Evolutionary conservation across 2,329 filamentous ascomycete genomes (phyloP), one percentile per base, ranked within the genome.

Genomic region (Helotiales sp.): DNA sequence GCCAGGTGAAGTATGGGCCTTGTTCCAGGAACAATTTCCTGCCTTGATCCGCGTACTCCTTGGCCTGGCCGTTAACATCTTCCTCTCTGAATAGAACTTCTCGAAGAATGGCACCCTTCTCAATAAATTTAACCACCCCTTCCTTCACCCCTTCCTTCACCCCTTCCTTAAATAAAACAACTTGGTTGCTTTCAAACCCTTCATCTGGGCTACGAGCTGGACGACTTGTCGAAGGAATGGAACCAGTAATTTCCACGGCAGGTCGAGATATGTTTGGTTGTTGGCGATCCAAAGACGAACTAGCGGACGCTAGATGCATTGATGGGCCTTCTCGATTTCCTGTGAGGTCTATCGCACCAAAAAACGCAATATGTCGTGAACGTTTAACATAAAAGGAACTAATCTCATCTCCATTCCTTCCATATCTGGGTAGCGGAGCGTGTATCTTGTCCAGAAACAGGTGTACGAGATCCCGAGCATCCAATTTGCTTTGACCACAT

Each of bases 311-410:
- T n/a, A 30, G 26, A 52, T 52, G 26, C 24, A n/a, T 52, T 30
- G 7, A 52, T 13, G 24, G 49, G 13, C 49, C 24, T 52, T 52
- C 26, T 30, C 11, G 49, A 52, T 30, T 52, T 30, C 13, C 26
- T 52, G 13, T 52, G 5, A 52, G 26, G 49, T 52, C 49, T 52
- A 52, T 52, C 13, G 49, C 22, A 52, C 49, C 13, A 52, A 52
- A 52, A 15, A 52, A 52, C 49, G 49, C 11, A 52, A 52, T 52
- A 30, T 52, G 24, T 52, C 49, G 49, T 52, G 49, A 52, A 52
- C 49, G 26, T n/a, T 52, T 52, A 30, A 52, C 24, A 52, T 52
- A 52, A 52, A 52, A 52, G 3, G 49, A 52, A 52, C 26, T 52
- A 52, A 52, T 52, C n/a, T 52, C 49, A 52, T 52, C 49, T 52